Conservation (phyloP, 306 rosid genomes). For the Lagenaria siceraria region DNA sequence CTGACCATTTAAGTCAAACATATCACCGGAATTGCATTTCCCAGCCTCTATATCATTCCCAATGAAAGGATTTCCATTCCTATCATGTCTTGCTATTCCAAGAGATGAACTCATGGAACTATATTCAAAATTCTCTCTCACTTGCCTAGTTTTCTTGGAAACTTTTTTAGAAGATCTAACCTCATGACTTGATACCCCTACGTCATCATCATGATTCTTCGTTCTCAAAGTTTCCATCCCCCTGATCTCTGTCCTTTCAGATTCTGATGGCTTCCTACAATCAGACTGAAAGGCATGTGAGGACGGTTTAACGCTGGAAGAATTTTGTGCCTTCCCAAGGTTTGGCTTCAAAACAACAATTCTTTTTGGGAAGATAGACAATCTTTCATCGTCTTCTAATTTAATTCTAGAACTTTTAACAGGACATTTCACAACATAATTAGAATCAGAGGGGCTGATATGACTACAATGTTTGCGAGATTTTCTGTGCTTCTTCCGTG, state of each 20-base stretch:
- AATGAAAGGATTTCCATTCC: conserved; percentile 52
- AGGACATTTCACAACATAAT: conserved; percentile 24
- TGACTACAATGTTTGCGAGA: conserved; percentile 37
- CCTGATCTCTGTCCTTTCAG: conserved; percentile 28
- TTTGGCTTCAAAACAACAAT: conserved; percentile 92
- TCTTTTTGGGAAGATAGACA: conserved; percentile 46
- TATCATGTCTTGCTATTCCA: conserved; percentile 45
- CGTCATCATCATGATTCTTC: conserved; percentile 23
- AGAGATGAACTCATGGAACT: conserved; percentile 28
- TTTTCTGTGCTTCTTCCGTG: conserved; percentile 21
- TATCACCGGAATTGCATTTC: conserved; percentile 26
- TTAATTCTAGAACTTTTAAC: conserved; percentile 32
- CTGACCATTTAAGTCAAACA: conserved; percentile 26
- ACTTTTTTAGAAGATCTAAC: conserved; percentile 66
- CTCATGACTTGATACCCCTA: conserved; percentile 34
- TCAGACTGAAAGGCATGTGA: conserved; percentile 34
- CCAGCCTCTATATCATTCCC: conserved; percentile 37
- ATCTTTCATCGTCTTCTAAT: conserved; percentile 25
- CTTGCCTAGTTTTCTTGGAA: conserved; percentile 68
- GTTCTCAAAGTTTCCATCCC: conserved; percentile 26
- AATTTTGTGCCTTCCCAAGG: conserved; percentile 48
- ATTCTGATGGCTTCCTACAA: conserved; percentile 32
- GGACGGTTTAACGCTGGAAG: conserved; percentile 36
- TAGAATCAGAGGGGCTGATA: conserved; percentile 31
- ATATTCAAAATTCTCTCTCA: conserved; percentile 37